Evolutionary conservation across 805 yeast genomes (phyloP).

Genomic region (Candida germanica): DNA sequence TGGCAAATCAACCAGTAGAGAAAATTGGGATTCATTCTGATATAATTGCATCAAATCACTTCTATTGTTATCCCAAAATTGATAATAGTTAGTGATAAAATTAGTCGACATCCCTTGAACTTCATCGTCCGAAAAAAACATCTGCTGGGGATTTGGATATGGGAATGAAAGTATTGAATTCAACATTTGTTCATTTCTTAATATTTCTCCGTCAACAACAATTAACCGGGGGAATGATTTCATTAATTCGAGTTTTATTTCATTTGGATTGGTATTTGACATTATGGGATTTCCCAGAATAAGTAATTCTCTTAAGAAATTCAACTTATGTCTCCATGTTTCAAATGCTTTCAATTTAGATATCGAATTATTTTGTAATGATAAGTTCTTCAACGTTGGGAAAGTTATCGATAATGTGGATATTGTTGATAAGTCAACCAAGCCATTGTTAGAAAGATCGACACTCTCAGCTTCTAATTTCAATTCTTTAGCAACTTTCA

Average conservation of each 20-base stretch:
- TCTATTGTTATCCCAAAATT: constrained; percentile 80
- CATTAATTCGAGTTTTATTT: constrained; percentile 60
- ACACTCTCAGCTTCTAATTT: constrained; percentile 65
- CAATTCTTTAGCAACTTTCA: constrained; percentile 67
- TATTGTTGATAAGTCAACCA: constrained; percentile 58
- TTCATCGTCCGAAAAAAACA: constrained; percentile 78
- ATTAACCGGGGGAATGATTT: constrained; percentile 75
- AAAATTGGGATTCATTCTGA: constrained; percentile 81
- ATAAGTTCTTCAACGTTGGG: constrained; percentile 74
- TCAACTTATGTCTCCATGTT: constrained; percentile 73
- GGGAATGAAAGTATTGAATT: constrained; percentile 53
- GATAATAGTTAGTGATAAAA: constrained; percentile 71
- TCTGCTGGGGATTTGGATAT: constrained; percentile 49
- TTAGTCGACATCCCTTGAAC: constrained; percentile 69
- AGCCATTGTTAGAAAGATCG: constrained; percentile 57
- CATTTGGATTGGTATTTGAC: constrained; percentile 28
- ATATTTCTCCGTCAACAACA: constrained; percentile 70
- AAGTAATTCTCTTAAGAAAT: constrained; percentile 70
- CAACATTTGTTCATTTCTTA: constrained; percentile 71
- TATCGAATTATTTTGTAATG: constrained; percentile 75
- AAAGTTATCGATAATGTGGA: constrained; percentile 67
- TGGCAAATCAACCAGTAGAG: constrained; percentile 69
- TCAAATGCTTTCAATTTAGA: constrained; percentile 59
- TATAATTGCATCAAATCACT: constrained; percentile 67
- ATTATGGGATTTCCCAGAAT: constrained; percentile 73